Evolutionary conservation across 2,329 filamentous ascomycete species (phyloP).

Genomic region (Lachnellula arida): DNA sequence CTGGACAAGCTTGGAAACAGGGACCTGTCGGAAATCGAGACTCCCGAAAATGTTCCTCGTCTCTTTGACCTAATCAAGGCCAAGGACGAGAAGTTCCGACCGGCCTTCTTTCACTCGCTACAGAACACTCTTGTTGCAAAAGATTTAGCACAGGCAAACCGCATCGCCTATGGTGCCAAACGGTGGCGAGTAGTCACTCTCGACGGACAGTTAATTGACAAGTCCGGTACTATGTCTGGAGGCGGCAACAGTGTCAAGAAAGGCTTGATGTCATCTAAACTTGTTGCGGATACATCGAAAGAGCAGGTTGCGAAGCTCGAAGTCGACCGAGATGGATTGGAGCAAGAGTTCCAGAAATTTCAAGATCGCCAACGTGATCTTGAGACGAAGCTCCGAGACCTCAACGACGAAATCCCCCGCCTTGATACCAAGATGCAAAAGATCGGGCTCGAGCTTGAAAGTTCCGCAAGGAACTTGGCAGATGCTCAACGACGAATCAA

Average conservation of each 20-base stretch:
- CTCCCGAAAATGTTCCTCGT: conserved; percentile 86
- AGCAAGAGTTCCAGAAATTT: conserved; percentile 77
- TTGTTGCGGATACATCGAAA: conserved; percentile 78
- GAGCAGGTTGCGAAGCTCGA: conserved; percentile 89
- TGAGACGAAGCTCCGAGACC: conserved; percentile 65
- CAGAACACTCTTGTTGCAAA: conserved; percentile 92
- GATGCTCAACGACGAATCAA: conserved; percentile 82
- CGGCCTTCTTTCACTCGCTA: conserved; percentile 92
- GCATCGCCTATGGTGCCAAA: conserved; percentile 90
- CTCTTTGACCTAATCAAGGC: conserved; percentile 89
- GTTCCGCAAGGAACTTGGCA: conserved; percentile 73
- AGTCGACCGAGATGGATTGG: conserved; percentile 76
- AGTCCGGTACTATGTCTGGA: conserved; percentile 97
- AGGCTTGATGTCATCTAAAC: conserved; percentile 95
- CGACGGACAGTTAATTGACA: conserved; percentile 92
- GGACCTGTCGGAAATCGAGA: conserved; percentile 75
- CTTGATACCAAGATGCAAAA: conserved; percentile 92
- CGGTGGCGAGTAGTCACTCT: conserved; percentile 96
- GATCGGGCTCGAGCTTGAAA: conserved; percentile 81
- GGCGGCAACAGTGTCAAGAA: conserved; percentile 87
- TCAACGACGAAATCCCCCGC: conserved; percentile 74
- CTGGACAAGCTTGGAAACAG: conserved; percentile 79
- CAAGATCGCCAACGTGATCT: conserved; percentile 79
- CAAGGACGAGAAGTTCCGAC: conserved; percentile 79
- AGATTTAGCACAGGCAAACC: conserved; percentile 91